Evolutionary conservation across 345 rosid genomes (phyloP).

Genomic region (Jatropha curcas): DNA sequence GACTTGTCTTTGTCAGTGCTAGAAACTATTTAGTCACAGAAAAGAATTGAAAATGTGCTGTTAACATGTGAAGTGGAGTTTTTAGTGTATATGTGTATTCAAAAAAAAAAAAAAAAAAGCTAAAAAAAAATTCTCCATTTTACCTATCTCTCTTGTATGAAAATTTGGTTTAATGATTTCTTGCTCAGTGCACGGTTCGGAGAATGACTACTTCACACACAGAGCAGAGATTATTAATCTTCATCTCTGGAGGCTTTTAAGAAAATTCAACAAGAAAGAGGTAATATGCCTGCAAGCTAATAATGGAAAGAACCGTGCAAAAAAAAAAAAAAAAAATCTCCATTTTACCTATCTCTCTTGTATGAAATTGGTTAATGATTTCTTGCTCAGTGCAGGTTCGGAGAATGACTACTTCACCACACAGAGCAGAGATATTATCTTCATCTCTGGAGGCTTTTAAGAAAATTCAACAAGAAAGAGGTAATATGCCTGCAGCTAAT

Average conservation of each 20-base stretch:
- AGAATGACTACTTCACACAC: slow-evolving; percentile 77
- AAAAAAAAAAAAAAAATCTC: too few species aligned
- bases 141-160: slow-evolving; percentile 22
- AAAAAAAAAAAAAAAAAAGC: too few species aligned
- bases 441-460: slow-evolving; percentile 75
- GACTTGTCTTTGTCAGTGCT: neutral
- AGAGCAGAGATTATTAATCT: slow-evolving; percentile 69
- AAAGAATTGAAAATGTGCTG: neutral
- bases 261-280: slow-evolving; percentile 71
- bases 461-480: slow-evolving; percentile 71
- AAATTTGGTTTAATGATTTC: slow-evolving; percentile 23
- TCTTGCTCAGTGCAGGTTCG: slow-evolving; percentile 56
- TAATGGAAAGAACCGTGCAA: slow-evolving; percentile 24
- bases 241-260: slow-evolving; percentile 75
- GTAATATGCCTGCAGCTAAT: slow-evolving; percentile 28
- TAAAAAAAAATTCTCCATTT: too few species aligned
- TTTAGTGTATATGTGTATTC: too few species aligned
- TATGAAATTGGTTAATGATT: slow-evolving; percentile 25
- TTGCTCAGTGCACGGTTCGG: slow-evolving; percentile 57
- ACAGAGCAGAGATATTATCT: slow-evolving; percentile 70
- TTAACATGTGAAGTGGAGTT: neutral
- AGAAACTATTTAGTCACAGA: neutral
- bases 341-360: slow-evolving; percentile 17
- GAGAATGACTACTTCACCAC: slow-evolving; percentile 73
- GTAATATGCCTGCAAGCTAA: slow-evolving; percentile 29